Evolutionary conservation across 2,329 filamentous ascomycete genomes (phyloP), one percentile per base, ranked within the genome.

Genomic region (Fusarium nygamai): DNA sequence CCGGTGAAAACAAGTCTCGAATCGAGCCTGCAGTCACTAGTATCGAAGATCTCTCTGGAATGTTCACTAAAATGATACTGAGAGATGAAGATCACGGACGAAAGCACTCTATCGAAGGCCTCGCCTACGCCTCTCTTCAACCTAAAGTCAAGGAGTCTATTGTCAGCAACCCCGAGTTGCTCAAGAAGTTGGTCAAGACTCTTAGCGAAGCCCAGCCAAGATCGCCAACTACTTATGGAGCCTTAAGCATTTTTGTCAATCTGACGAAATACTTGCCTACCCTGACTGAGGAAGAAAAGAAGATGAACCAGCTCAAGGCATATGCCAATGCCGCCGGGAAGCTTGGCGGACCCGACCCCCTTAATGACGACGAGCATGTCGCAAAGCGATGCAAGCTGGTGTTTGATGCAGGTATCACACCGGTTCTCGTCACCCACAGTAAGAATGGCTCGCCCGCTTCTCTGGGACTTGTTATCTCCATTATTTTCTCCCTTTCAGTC

Each of bases 41-140:
- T 72, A 89, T 93, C 69, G 91, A 92, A 74, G 90, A 92, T n/a
- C 84, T 93, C 16, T 88, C 90, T 43, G 85, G 84, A 71, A 88
- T 90, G 80, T 92, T 93, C 74, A 90, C 88, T 57, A 90, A 89
- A 60, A 91, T 95, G 84, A 86, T 95, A 51, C 79, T 92, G 34
- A 86, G 86, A 36, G 86, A 89, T 50, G 86, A 90, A 50, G 86
- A 90, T 39, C 84, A 86, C 61, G 87, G 86, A 71, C 88, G 89
- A 69, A 89, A 93, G 77, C 91, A 93, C 79, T 92, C 94, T 2
- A 90, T 98, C 62, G 96, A 99, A 83, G 96, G 96, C 11, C 86
- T 99, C 69, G 96, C 96, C 20, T 98, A 98, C 81, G 92, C 95
- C 9, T 97, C 96, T 16, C 88, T 98, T 43, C 94, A 94, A 78